Base-by-base conservation (phyloP, 441 rosid genomes). In the Manihot esculenta region DNA sequence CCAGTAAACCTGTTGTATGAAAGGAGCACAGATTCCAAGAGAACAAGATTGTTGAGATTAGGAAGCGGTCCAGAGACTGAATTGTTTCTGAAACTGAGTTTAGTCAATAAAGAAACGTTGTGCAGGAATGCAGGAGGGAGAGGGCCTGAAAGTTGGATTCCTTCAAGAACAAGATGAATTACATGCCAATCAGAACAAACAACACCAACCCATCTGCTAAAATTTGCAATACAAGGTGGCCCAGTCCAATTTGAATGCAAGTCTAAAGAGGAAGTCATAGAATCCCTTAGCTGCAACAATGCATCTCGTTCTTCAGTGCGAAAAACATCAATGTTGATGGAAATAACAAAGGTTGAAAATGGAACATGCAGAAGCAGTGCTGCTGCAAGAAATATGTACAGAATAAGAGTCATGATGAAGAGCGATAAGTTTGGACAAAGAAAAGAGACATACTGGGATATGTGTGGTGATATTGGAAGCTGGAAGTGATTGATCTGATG, bases 221-320 rank as follows among this genome's bases (percentile, higher is more conserved):
- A 17, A 55, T 79, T 69, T 15, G 62, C 33, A 44, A 33, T 11
- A 66, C 92, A 88, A 13, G 88, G 88, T 1, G 86, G 86, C 10
- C 92, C 89, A 0, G 84, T 80, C 92, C 92, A 88, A 27, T 70
- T 76, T 2, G 27, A 47, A 30, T 81, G 81, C 77, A 83, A 62
- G 51, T 77, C 67, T 3, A 62, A 63, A 53, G 78, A 53, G 0
- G 87, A 80, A 69, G 50, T 61, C 18, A 81, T 17, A 10, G 79
- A 82, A 64, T 84, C 83, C 62, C 87, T 81, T 1, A 87, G 56
- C 72, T 65, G 77, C 64, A 85, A 47, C 76, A 87, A 55, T 1
- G 79, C 88, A 45, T 74, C 68, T 56, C 76, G 63, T 62, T 87
- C 89, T 11, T 26, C 54, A 9, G 81, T 80, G 30, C 78, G 73